A percentile compares a stretch with the other conserved stretches of the same genome.
phyloP scores from a whole-genome alignment of 345 rosid genomes.

The Abelmoschus esculentus region DNA sequence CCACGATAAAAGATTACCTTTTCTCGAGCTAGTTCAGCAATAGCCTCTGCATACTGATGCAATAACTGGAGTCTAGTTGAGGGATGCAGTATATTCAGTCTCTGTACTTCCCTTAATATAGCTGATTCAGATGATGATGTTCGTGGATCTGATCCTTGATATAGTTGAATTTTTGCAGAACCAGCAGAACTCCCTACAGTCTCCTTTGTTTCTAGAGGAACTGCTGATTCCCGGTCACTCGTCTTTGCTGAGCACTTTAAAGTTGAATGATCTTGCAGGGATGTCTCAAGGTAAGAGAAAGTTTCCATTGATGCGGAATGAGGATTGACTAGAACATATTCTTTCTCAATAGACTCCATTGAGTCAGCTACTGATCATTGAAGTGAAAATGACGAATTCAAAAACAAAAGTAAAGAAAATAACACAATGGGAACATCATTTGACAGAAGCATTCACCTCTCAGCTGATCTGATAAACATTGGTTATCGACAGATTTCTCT shows the following conservation, averaged over 20 bases:
- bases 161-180: constrained; percentile 18
- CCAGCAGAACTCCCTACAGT: constrained; percentile 7
- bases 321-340: constrained; percentile 59
- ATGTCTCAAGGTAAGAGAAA: constrained; percentile 52
- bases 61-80: constrained; percentile 50
- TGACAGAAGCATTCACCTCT: constrained; percentile 32
- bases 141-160: constrained; percentile 25
- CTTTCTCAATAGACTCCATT: constrained; percentile 61
- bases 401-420: not conserved
- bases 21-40: constrained; percentile 50
- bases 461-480: constrained; percentile 28
- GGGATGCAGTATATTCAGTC: constrained; percentile 44
- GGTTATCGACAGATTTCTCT: constrained; percentile 28
- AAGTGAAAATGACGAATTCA: constrained; percentile 17
- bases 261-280: constrained; percentile 41
- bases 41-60: constrained; percentile 43
- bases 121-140: constrained; percentile 25
- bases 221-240: constrained; percentile 24
- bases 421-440: not conserved
- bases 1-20: constrained; percentile 42
- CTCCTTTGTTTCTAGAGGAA: constrained; percentile 27
- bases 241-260: constrained; percentile 30
- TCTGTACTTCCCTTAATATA: constrained; percentile 42
- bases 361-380: constrained; percentile 42
- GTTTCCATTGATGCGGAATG: constrained; percentile 44